phyloP scores from a whole-genome alignment of 2,329 filamentous ascomycete species.

The Colletotrichum tabaci region DNA sequence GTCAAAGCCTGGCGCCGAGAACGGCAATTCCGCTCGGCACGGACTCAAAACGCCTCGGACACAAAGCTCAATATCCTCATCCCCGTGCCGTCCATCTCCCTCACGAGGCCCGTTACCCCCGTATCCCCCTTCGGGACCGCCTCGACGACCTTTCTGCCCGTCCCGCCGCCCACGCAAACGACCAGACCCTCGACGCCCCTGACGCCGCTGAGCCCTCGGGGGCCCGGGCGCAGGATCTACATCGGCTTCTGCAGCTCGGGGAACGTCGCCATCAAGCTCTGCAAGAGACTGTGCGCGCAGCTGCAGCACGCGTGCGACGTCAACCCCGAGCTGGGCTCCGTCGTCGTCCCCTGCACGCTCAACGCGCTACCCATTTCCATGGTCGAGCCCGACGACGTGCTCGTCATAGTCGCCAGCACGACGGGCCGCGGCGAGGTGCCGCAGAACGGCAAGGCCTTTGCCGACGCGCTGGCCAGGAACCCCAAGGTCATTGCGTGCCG shows the following conservation, averaged over 20 bases:
- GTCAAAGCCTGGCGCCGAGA: constrained; percentile 39
- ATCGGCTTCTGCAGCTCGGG: constrained; percentile 41
- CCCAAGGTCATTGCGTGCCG: constrained; percentile 19
- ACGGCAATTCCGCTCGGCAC: constrained; percentile 1
- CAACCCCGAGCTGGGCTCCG: constrained; percentile 36
- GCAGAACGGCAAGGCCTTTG: constrained; percentile 39
- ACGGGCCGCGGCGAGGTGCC: constrained; percentile 37
- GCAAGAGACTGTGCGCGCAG: constrained; percentile 40
- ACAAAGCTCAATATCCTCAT: constrained; percentile 36
- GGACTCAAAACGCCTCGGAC: not conserved
- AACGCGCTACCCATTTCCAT: constrained; percentile 34
- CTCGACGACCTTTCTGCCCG: constrained; percentile 23
- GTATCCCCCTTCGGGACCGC: constrained; percentile 34
- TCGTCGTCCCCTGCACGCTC: constrained; percentile 37
- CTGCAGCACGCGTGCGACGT: constrained; percentile 40
- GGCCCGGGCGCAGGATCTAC: constrained; percentile 35
- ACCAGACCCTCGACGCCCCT: constrained; percentile 36
- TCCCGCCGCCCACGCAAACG: constrained; percentile 10
- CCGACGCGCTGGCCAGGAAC: constrained; percentile 32
- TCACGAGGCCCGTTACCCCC: constrained; percentile 33
- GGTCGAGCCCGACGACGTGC: constrained; percentile 31
- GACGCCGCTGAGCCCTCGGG: constrained; percentile 30
- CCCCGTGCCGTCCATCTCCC: constrained; percentile 36
- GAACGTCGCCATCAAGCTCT: constrained; percentile 40
- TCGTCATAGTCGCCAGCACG: constrained; percentile 37